Base-by-base conservation (phyloP, 2,329 filamentous ascomycete species). In the Aspergillus clavatus region DNA sequence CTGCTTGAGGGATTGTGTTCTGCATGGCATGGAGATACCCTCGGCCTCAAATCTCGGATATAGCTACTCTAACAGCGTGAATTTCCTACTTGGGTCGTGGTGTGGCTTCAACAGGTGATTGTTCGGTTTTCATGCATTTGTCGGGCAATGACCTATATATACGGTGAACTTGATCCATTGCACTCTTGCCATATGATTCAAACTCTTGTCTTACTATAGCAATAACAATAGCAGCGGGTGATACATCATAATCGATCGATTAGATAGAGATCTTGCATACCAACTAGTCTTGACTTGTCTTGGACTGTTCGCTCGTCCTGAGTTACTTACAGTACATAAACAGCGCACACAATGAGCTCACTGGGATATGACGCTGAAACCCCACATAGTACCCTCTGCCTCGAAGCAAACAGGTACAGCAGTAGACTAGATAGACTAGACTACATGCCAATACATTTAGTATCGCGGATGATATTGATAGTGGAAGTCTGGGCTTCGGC, bases 1-100 rank as follows among this genome's bases (percentile, higher is more conserved):
- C n/a, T n/a, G 46, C 44, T 48, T 42, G 44, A 46, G 54, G 55
- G 55, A 54, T 42, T 40, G 50, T 54, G 42, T 56, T 62, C 56
- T 53, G 55, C 60, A 58, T 53, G 60, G 60, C 61, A 64, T 66
- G 56, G 58, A 59, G 57, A 66, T 63, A 65, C 57, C 61, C 61
- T 48, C 50, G 55, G 55, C 54, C 56, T 60, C 51, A 48, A 24
- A 57, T 54, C 53, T 55, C 49, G 47, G 46, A 46, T 52, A 52
- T 41, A 36, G 46, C 51, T 50, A 51, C 42, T 57, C 29, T 49
- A 55, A 50, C 23, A 54, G 49, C 43, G 55, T n/a, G 54, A 54
- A 48, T 56, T 51, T 51, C 46, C 48, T 50, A 52, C 45, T 52
- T 47, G 50, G 49, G 51, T 61, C 51, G 55, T 54, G 56, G 55